A percentile compares a stretch with the other conserved stretches of the same genome.
phyloP scores from a whole-genome alignment of 2,329 filamentous ascomycete species.

The Diaporthe australafricana region DNA sequence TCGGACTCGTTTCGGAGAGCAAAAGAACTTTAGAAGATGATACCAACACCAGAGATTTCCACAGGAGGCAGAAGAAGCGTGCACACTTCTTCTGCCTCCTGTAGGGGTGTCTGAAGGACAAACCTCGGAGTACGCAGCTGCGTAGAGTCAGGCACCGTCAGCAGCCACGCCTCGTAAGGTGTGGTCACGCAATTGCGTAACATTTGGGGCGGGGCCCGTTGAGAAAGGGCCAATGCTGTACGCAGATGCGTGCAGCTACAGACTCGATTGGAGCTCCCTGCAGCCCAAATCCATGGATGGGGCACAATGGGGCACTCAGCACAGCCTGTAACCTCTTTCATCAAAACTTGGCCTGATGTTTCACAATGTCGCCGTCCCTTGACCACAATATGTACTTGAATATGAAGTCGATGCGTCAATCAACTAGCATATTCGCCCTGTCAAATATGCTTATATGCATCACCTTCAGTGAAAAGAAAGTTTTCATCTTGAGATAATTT shows the following conservation, averaged over 20 bases:
- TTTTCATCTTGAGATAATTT: too few species aligned
- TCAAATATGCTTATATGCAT: not conserved
- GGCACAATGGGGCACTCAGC: not conserved
- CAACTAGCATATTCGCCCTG: not conserved
- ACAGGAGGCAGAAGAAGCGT: not conserved
- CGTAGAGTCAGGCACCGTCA: not conserved
- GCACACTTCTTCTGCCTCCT: too few species aligned
- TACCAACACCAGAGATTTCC: too few species aligned
- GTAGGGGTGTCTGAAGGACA: too few species aligned
- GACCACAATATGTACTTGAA: too few species aligned
- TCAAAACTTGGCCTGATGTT: not conserved
- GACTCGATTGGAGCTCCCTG: too few species aligned
- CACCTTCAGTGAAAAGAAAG: not conserved
- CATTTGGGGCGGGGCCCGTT: not conserved
- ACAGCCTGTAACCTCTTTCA: not conserved
- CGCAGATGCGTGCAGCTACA: not conserved
- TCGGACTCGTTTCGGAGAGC: not conserved
- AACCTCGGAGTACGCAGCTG: too few species aligned
- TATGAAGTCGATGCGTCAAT: not conserved
- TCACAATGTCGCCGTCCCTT: not conserved
- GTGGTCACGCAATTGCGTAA: not conserved
- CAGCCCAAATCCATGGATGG: too few species aligned
- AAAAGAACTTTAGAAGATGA: not conserved
- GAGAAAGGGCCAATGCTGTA: not conserved
- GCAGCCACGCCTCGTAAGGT: not conserved